Percentiles rank a stretch among this genome's conserved stretches.
These are phyloP conservation scores for Lichtheimia hyalospora DNA, from an alignment of 371 early-diverging fungal genomes.

Conservation along the genomic window DNA sequence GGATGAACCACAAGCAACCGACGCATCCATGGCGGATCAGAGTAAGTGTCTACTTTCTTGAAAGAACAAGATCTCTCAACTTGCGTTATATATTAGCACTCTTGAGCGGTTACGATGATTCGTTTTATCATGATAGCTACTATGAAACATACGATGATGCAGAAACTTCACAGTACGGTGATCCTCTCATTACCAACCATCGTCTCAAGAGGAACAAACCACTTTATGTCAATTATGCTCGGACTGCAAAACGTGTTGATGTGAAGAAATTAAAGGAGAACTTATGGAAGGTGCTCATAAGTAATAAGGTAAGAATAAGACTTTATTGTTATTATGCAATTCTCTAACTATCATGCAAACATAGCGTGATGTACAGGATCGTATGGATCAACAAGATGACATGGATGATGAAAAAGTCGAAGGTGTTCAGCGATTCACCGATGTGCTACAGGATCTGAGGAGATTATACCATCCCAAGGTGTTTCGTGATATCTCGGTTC, in stretches of 20 bases:
- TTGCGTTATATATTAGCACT: conserved; percentile 16
- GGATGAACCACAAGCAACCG: neutral
- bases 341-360: neutral
- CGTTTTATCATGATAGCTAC: conserved; percentile 29
- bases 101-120: conserved; percentile 27
- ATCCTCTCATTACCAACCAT: conserved; percentile 40
- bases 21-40: conserved; percentile 22
- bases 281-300: conserved; percentile 74
- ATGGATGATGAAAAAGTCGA: conserved; percentile 32
- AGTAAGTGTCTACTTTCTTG: conserved; percentile 16
- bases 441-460: conserved; percentile 68
- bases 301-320: conserved; percentile 5
- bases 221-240: conserved; percentile 79
- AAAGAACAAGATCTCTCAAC: conserved; percentile 6
- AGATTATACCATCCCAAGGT: conserved; percentile 74
- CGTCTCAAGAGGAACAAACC: conserved; percentile 65
- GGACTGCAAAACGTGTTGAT: conserved; percentile 91
- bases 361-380: neutral
- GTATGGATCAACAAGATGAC: neutral
- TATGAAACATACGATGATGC: conserved; percentile 23
- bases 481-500: conserved; percentile 87
- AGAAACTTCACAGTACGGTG: conserved; percentile 32
- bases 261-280: conserved; percentile 94
- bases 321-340: neutral
- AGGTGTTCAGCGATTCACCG: conserved; percentile 68